Base-by-base conservation (phyloP, 805 yeast species). In the Saccharomycopsis malanga region DNA sequence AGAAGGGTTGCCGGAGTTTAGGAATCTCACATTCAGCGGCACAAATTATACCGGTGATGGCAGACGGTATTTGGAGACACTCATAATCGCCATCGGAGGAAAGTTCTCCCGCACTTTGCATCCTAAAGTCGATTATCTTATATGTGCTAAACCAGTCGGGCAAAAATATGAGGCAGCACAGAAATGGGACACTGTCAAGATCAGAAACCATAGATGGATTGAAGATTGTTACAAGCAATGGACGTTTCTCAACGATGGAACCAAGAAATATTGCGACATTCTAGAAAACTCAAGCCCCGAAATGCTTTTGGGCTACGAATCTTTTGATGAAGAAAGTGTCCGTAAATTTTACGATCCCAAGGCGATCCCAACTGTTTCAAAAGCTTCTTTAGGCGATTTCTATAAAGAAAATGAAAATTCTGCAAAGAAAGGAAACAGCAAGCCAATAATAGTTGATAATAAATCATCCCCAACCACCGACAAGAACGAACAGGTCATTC, bases 41-140 rank as follows among this genome's bases (percentile, higher is more conserved):
- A 81, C 96, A 0, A 87, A 87, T 57, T 88, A 85, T 58, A 75
- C 83, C 20, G 97, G 97, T 0, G 93, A 84, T 58, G 84, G 95
- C 1, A 67, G 98, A 37, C 66, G 69, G 34, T 91, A 87, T 56
- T 64, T 93, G 30, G 78, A 80, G 45, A 70, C 70, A 40, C 66
- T 91, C 10, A 76, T 83, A 2, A 68, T 69, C 18, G 69, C 82
- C 0, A 59, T 87, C 57, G 97, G 98, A 2, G 97, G 91, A 0
- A 64, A 64, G 0, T 87, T 83, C 61, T 81, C 95, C 1, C 76
- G 84, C 0, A 69, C 74, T 35, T 64, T 84, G 42, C 79, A 80
- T 18, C 71, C 70, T 41, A 71, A 72, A 7, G 86, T 87, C 56
- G 81, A 94, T 4, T 86, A 79, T 60, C 67, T 91, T 27, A 71